Conservation (phyloP, 495 filamentous ascomycete genomes). For the Emericellopsis terricola region DNA sequence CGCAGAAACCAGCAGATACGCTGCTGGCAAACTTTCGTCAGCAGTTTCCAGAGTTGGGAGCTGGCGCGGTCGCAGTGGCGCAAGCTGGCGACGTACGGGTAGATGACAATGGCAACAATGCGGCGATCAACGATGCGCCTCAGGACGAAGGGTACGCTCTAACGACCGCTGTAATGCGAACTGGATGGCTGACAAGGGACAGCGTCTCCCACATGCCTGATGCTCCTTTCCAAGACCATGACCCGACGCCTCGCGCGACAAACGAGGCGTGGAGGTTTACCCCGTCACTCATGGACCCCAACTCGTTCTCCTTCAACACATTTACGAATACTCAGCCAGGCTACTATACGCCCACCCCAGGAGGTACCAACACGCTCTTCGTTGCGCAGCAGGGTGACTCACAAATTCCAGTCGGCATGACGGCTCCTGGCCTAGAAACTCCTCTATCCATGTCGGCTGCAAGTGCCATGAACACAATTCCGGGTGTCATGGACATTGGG, state of each 20-base stretch:
- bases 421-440: slow-evolving; percentile 44
- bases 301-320: slow-evolving; percentile 56
- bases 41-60: slow-evolving; percentile 48
- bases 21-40: slow-evolving; percentile 71
- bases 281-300: slow-evolving; percentile 71
- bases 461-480: slow-evolving; percentile 33
- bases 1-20: slow-evolving; percentile 75
- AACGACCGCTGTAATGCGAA: not conserved
- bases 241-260: slow-evolving; percentile 58
- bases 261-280: slow-evolving; percentile 73
- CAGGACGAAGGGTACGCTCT: slow-evolving; percentile 28
- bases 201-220: not conserved
- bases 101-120: no score
- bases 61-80: slow-evolving; percentile 13
- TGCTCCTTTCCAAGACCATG: slow-evolving; percentile 49
- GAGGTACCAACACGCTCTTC: slow-evolving; percentile 64
- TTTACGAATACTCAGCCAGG: slow-evolving; percentile 65
- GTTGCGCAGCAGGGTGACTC: slow-evolving; percentile 78
- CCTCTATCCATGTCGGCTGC: slow-evolving; percentile 66
- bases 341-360: slow-evolving; percentile 80
- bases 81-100: slow-evolving; percentile 11
- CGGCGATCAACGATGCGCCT: slow-evolving; percentile 19
- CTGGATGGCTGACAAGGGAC: not conserved
- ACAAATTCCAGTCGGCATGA: slow-evolving; percentile 56
- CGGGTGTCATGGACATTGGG: slow-evolving; percentile 35